Base-by-base conservation (phyloP, 2,329 filamentous ascomycete genomes). In the Fusarium sp. region DNA sequence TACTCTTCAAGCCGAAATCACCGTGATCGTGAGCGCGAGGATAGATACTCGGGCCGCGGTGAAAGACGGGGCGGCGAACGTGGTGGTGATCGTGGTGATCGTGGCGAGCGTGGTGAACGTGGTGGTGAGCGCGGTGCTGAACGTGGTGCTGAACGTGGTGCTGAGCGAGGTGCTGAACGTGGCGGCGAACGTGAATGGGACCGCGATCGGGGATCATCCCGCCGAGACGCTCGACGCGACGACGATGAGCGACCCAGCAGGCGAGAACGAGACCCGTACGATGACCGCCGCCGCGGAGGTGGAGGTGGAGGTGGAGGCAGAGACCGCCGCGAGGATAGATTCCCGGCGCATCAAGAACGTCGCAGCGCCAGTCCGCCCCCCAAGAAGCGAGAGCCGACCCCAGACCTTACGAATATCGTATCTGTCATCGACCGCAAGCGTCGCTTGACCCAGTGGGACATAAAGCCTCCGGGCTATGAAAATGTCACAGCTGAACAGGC, bases 401-500 rank as follows among this genome's bases (percentile, higher is more conserved):
- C 96, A 35, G 96, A 99, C 78, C 84, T 99, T 76, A 96, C 94
- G 62, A 89, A 96, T 75, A 83, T 96, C 62, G 84, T 91, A n/a
- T 88, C 93, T 6, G 85, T 99, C 61, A 83, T 94, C 67, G 90
- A 95, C 75, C 90, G 95, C 74, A 96, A 94, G 84, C 91, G 96
- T 72, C 91, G 96, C 62, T 83, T 99, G 84, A 98, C 94, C 35
- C 96, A 99, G 80, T 99, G 96, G 96, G 96, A 99, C 78, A 97
- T 99, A 79, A 99, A 99, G 82, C 96, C 96, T 7, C 93, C 94
- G 17, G 95, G 96, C 44, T 99, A 99, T 76, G 96, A 99, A 77
- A 97, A 96, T 79, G 95, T 99, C 70, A 97, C 96, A 4, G 94
- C 96, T 22, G 96, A 99, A 80, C 96, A 99, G 79, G 96, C 96